Conservation (phyloP, 805 yeast genomes). For the baker's yeast (Saccharomyces cerevisiae) region DNA sequence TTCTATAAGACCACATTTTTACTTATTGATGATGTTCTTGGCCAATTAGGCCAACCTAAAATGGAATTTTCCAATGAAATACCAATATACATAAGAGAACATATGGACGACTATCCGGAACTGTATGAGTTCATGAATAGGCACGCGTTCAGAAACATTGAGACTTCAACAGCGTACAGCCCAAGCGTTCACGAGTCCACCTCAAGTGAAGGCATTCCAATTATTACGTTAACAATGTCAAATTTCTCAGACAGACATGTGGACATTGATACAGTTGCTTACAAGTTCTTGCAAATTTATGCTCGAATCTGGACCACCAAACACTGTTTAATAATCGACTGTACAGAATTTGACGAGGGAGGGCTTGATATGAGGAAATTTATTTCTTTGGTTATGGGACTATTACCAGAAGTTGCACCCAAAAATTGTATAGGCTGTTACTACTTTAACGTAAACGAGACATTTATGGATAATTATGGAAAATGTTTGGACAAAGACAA, state of each 20-base stretch:
- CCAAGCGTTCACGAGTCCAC: constrained; percentile 51
- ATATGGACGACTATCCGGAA: constrained; percentile 41
- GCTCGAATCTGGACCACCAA: constrained; percentile 66
- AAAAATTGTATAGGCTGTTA: constrained; percentile 46
- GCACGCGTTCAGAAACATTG: constrained; percentile 49
- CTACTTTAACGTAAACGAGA: constrained; percentile 36
- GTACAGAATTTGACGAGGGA: constrained; percentile 47
- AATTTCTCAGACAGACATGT: constrained; percentile 30
- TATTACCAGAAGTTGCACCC: constrained; percentile 46
- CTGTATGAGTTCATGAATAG: constrained; percentile 69
- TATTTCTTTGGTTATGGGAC: constrained; percentile 30
- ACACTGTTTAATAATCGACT: constrained; percentile 56
- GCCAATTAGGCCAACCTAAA: constrained; percentile 51
- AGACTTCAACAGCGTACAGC: constrained; percentile 12
- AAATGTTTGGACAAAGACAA: constrained; percentile 18
- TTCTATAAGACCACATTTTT: constrained; percentile 27
- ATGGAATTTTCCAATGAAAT: constrained; percentile 48
- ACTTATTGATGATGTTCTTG: constrained; percentile 40
- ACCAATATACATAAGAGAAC: constrained; percentile 43
- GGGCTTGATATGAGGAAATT: constrained; percentile 18
- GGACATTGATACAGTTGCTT: constrained; percentile 46
- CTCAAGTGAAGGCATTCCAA: constrained; percentile 65
- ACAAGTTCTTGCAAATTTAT: constrained; percentile 53
- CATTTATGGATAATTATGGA: constrained; percentile 20
- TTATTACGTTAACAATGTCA: constrained; percentile 45